Percentiles rank a stretch among this genome's conserved stretches.
phyloP scores from a whole-genome alignment of 495 filamentous ascomycete genomes.

The Rhizodiscina lignyota region DNA sequence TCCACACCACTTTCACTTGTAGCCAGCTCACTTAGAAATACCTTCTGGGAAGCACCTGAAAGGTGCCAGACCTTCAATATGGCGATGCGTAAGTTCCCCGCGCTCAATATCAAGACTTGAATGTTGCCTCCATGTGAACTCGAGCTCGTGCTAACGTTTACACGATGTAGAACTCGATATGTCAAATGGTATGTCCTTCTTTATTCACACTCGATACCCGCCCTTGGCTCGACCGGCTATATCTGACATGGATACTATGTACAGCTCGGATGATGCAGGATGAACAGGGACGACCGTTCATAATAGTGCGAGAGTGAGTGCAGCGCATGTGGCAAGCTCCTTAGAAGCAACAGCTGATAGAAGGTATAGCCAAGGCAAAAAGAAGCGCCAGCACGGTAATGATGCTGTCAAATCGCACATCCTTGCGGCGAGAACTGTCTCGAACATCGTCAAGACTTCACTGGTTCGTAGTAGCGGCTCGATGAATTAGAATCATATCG shows the following conservation, averaged over 20 bases:
- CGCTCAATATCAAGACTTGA: constrained; percentile 12
- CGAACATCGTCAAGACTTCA: constrained; percentile 94
- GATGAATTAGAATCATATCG: constrained; percentile 7
- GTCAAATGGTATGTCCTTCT: constrained; percentile 50
- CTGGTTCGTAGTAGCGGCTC: constrained; percentile 25
- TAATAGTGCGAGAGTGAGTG: constrained; percentile 90
- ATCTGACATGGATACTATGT: constrained; percentile 2
- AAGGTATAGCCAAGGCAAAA: constrained; percentile 71
- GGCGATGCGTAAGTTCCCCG: constrained; percentile 46
- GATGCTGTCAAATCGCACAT: constrained; percentile 98
- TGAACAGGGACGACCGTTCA: constrained; percentile 93
- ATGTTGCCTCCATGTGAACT: constrained; percentile 10
- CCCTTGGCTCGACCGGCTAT: not conserved
- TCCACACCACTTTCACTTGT: not conserved
- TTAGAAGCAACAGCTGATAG: not conserved
- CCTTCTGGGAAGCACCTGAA: not conserved
- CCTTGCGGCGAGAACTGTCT: constrained; percentile 84
- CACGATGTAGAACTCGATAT: constrained; percentile 46
- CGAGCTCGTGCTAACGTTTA: constrained; percentile 1
- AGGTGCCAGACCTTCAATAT: constrained; percentile 30
- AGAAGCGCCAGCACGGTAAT: constrained; percentile 90
- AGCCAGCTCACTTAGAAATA: not conserved
- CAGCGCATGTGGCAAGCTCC: not conserved
- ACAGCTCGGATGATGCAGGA: constrained; percentile 67
- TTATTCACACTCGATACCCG: not conserved